phyloP scores from a whole-genome alignment of 768 basidiomycete species.

The Mycena metata region DNA sequence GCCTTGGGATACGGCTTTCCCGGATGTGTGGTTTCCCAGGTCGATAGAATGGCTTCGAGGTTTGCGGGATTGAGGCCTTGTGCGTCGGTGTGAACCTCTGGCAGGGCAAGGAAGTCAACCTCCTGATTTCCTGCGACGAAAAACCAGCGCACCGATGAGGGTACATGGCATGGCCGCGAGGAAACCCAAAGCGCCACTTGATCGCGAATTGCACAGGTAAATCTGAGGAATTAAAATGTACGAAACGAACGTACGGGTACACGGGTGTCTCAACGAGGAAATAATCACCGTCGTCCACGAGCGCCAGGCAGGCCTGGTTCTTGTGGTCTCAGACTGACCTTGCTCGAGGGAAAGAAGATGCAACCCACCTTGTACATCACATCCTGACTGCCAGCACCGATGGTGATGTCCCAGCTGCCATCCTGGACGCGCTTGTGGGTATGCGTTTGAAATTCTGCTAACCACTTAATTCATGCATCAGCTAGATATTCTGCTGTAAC shows the following conservation, averaged over 20 bases:
- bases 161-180: constrained; percentile 38
- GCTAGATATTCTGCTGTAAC: background rate
- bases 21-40: constrained; percentile 63
- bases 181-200: constrained; percentile 33
- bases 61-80: constrained; percentile 64
- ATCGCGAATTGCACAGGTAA: too few species aligned
- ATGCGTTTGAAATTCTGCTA: constrained; percentile 52
- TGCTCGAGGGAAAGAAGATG: background rate
- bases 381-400: constrained; percentile 65
- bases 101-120: background rate
- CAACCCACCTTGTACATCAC: constrained; percentile 56
- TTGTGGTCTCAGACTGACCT: background rate
- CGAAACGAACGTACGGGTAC: constrained; percentile 40
- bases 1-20: constrained; percentile 70
- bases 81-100: constrained; percentile 73
- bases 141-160: constrained; percentile 38
- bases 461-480: constrained; percentile 42
- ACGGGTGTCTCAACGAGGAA: constrained; percentile 61
- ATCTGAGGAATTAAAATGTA: background rate
- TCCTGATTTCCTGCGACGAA: too few species aligned
- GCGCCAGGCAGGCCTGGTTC: constrained; percentile 48
- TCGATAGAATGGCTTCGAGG: constrained; percentile 60
- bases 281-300: constrained; percentile 61
- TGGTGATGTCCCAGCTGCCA: constrained; percentile 55
- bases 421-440: constrained; percentile 52